Conservation (phyloP, 1,284 basidiomycete genomes). For the Marasmius sp. region DNA sequence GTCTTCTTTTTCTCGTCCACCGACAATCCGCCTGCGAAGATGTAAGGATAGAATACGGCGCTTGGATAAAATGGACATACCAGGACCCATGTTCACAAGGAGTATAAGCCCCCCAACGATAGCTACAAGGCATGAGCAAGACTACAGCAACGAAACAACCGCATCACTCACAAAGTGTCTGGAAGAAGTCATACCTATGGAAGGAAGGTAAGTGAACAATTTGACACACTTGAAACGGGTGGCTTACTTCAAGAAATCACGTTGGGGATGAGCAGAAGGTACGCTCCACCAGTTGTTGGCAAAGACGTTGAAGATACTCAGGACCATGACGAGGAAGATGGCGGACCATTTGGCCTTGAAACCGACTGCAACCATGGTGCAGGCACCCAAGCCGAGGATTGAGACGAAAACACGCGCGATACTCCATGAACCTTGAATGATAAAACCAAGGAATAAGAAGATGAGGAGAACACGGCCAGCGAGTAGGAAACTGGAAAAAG, state of each 20-base stretch:
- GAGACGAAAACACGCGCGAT: constrained; percentile 85
- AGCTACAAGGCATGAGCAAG: constrained; percentile 47
- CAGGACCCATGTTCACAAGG: constrained; percentile 96
- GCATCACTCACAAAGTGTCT: constrained; percentile 76
- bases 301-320: constrained; percentile 95
- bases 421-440: constrained; percentile 91
- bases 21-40: constrained; percentile 77
- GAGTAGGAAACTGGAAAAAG: constrained; percentile 74
- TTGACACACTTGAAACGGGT: constrained; percentile 54
- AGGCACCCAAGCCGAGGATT: constrained; percentile 87
- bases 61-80: background rate
- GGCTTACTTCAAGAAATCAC: constrained; percentile 93
- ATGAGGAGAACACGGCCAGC: constrained; percentile 96
- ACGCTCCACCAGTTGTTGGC: constrained; percentile 99
- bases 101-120: constrained; percentile 98
- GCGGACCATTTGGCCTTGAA: constrained; percentile 99
- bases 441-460: constrained; percentile 98
- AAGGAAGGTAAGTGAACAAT: constrained; percentile 29
- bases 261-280: constrained; percentile 89
- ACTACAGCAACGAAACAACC: constrained; percentile 4
- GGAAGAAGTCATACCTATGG: constrained; percentile 81
- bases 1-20: constrained; percentile 99
- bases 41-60: background rate
- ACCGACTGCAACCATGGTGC: constrained; percentile 95
- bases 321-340: constrained; percentile 90